Percentiles rank a stretch among this genome's conserved stretches.
These are phyloP conservation scores for Calonectria hawksworthii DNA, from an alignment of 2,329 filamentous ascomycete species.

Conservation along the genomic window DNA sequence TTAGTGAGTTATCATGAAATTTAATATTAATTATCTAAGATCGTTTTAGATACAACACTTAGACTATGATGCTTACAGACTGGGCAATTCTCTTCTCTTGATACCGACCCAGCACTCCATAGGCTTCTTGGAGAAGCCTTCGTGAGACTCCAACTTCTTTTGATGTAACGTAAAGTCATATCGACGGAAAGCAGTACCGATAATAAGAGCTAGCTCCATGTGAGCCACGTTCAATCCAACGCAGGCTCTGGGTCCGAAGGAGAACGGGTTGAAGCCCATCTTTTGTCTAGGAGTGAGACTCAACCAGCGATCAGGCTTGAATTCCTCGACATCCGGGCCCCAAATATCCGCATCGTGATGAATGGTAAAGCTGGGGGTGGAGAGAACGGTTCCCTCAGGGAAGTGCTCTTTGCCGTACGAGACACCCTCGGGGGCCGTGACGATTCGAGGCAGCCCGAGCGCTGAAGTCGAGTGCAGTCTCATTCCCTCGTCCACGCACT, in stretches of 20 bases:
- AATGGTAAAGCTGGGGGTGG: conserved; percentile 28
- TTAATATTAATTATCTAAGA: background rate
- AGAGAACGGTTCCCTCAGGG: conserved; percentile 30
- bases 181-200: conserved; percentile 24
- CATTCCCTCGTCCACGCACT: conserved; percentile 31
- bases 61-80: background rate
- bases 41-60: background rate
- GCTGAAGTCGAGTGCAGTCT: conserved; percentile 30
- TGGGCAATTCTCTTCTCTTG: conserved; percentile 9
- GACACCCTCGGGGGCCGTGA: conserved; percentile 23
- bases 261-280: conserved; percentile 30
- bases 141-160: conserved; percentile 22
- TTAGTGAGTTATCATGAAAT: background rate
- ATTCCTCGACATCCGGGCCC: conserved; percentile 28
- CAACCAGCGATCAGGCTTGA: conserved; percentile 29
- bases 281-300: conserved; percentile 25
- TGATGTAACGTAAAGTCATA: conserved; percentile 29
- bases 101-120: conserved; percentile 32
- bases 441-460: conserved; percentile 28
- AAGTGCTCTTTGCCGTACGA: conserved; percentile 27
- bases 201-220: conserved; percentile 31
- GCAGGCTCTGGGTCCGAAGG: conserved; percentile 28
- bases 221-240: conserved; percentile 33
- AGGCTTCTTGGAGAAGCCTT: conserved; percentile 34
- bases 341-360: conserved; percentile 30